Percentiles rank a stretch among this genome's conserved stretches.
Evolutionary conservation across 129 eudicot species (phyloP).

Genomic region (Flaveria bidentis): DNA sequence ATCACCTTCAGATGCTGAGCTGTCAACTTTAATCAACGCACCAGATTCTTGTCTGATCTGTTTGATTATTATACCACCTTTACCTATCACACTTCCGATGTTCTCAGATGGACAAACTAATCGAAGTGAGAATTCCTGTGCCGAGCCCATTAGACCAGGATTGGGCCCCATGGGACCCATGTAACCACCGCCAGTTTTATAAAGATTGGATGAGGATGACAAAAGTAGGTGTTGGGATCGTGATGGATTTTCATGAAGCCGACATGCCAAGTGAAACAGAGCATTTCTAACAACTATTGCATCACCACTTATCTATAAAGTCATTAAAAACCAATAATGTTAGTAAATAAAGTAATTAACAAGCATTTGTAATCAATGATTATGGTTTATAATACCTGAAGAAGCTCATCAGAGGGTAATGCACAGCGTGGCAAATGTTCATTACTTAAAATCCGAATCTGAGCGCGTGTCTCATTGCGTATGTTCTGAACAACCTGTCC

Average conservation of each 20-base stretch:
- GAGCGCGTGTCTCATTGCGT: conserved; percentile 73
- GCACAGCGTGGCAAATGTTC: conserved; percentile 90
- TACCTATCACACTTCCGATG: conserved; percentile 84
- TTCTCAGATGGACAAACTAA: conserved; percentile 80
- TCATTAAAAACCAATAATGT: neutral
- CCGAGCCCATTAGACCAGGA: conserved; percentile 6
- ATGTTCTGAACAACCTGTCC: conserved; percentile 78
- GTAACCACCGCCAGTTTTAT: conserved; percentile 53
- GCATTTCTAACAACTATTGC: conserved; percentile 65
- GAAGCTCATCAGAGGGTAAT: conserved; percentile 71
- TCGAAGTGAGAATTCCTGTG: conserved; percentile 74
- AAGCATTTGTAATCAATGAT: neutral
- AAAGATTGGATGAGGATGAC: conserved; percentile 54
- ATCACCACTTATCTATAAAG: conserved; percentile 69
- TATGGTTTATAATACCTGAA: conserved; percentile 55
- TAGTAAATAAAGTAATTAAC: conserved; percentile 13
- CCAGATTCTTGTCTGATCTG: conserved; percentile 92
- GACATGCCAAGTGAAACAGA: conserved; percentile 63
- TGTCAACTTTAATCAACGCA: conserved; percentile 78
- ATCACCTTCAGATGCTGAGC: conserved; percentile 71
- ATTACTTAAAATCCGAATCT: conserved; percentile 59
- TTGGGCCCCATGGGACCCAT: conserved; percentile 36
- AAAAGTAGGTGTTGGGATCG: conserved; percentile 69
- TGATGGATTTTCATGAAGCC: conserved; percentile 89
- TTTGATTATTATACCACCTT: conserved; percentile 76